A percentile compares a stretch with the other conserved stretches of the same genome.
Evolutionary conservation across 805 yeast genomes (phyloP).

Genomic region (Starmerella etchellsii): DNA sequence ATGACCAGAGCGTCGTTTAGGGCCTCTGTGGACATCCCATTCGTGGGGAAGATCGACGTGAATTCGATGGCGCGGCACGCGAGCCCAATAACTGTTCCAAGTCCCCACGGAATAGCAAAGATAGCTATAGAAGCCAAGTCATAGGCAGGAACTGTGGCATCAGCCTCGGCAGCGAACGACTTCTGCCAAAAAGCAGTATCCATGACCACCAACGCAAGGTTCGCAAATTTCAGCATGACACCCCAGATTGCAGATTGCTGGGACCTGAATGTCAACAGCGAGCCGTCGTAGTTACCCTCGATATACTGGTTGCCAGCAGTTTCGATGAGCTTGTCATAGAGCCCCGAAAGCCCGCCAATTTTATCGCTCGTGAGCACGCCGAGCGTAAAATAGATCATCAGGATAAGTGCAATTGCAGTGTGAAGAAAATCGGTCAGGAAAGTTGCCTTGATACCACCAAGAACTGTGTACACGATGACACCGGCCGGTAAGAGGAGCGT

Average conservation of each 20-base stretch:
- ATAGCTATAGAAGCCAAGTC: constrained; percentile 35
- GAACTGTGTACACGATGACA: constrained; percentile 36
- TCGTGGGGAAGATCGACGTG: constrained; percentile 62
- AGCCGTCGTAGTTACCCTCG: constrained; percentile 35
- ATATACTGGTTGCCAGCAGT: constrained; percentile 26
- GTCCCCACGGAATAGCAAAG: constrained; percentile 33
- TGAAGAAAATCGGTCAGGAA: constrained; percentile 42
- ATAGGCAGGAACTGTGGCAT: constrained; percentile 33
- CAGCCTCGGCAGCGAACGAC: constrained; percentile 35
- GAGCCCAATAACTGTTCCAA: constrained; percentile 27
- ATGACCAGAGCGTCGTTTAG: constrained; percentile 52
- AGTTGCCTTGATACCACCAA: constrained; percentile 42
- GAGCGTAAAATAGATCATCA: constrained; percentile 29
- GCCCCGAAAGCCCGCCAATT: constrained; percentile 34
- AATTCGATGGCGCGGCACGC: constrained; percentile 42
- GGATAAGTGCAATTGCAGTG: constrained; percentile 34
- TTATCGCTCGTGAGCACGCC: constrained; percentile 28
- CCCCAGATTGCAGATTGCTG: constrained; percentile 24
- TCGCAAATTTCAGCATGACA: constrained; percentile 30
- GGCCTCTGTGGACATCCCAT: constrained; percentile 47
- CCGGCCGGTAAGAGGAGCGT: constrained; percentile 36
- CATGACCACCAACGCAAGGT: constrained; percentile 14
- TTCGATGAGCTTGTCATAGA: constrained; percentile 33
- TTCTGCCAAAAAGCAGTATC: constrained; percentile 29
- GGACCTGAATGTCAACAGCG: constrained; percentile 19